Conservation (phyloP, 768 basidiomycete species). For the Serendipita sp. region DNA sequence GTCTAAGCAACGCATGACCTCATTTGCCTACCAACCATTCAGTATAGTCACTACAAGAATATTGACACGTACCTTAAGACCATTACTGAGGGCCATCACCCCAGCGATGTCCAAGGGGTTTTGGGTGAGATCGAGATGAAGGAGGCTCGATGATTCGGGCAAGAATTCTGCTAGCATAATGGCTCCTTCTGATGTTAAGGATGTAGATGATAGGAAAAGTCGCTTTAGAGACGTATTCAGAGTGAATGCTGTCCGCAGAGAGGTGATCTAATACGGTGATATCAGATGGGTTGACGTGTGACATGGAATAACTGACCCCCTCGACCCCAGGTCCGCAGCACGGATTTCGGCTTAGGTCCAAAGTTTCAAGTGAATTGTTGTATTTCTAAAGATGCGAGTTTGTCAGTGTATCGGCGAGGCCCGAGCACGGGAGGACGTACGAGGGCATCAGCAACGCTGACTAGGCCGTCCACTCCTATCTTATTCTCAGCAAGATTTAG, state of each 20-base stretch:
- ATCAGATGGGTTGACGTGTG: neutral
- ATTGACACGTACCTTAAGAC: conserved; percentile 35
- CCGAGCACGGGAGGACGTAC: conserved; percentile 29
- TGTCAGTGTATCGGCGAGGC: neutral
- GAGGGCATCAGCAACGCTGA: conserved; percentile 73
- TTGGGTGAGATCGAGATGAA: conserved; percentile 81
- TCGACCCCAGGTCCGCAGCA: conserved; percentile 81
- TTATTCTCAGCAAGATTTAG: conserved; percentile 91
- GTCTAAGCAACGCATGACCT: conserved; percentile 81
- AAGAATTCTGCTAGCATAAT: conserved; percentile 95
- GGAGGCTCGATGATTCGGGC: conserved; percentile 69
- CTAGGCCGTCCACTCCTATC: conserved; percentile 67
- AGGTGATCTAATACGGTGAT: conserved; percentile 23
- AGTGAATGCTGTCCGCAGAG: conserved; percentile 83
- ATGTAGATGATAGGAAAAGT: conserved; percentile 75
- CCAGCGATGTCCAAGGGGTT: conserved; percentile 79
- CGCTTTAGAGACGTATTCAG: conserved; percentile 84
- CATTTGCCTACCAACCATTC: conserved; percentile 33
- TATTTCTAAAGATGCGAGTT: conserved; percentile 52
- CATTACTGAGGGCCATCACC: conserved; percentile 79
- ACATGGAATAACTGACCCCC: conserved; percentile 44
- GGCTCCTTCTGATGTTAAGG: conserved; percentile 65
- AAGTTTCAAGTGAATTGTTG: conserved; percentile 81
- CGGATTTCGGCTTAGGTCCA: conserved; percentile 86
- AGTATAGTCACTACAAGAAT: neutral